Conservation (phyloP, 2,329 filamentous ascomycete genomes). For the Apiospora marii region DNA sequence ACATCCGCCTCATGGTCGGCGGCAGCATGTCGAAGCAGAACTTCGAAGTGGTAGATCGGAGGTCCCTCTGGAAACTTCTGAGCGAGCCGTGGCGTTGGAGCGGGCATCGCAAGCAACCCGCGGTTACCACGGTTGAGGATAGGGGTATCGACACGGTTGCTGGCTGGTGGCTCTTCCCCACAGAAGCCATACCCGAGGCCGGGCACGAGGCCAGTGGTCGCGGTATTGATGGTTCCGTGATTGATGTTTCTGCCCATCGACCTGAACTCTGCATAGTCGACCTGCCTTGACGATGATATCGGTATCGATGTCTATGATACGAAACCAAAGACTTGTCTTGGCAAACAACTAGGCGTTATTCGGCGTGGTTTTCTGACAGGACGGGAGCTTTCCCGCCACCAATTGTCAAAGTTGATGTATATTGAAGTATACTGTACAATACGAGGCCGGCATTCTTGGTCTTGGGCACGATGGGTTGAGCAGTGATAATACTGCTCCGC, state of each 20-base stretch:
- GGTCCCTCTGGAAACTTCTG: not conserved
- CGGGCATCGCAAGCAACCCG: not conserved
- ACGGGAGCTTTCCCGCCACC: not conserved
- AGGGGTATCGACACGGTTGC: not conserved
- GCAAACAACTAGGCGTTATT: not conserved
- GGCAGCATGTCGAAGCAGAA: constrained; percentile 13
- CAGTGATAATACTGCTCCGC: not conserved
- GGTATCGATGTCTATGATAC: not conserved
- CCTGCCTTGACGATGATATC: not conserved
- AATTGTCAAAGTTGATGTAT: not conserved
- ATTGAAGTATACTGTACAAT: not conserved
- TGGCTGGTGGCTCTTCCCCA: constrained; percentile 19
- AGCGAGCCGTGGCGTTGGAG: constrained; percentile 14
- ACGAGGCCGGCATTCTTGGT: not conserved
- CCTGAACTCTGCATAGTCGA: constrained; percentile 16
- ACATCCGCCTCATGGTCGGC: constrained; percentile 19
- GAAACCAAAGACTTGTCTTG: not conserved
- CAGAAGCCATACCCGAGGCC: constrained; percentile 13
- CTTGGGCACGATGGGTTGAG: not conserved
- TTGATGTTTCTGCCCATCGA: constrained; percentile 20
- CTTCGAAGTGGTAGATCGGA: constrained; percentile 4
- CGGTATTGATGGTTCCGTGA: not conserved
- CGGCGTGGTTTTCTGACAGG: not conserved
- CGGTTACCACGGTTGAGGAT: not conserved
- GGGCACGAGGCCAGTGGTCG: not conserved